Evolutionary conservation across 805 yeast species (phyloP).

Genomic region (Kockiozyma suomiensis): DNA sequence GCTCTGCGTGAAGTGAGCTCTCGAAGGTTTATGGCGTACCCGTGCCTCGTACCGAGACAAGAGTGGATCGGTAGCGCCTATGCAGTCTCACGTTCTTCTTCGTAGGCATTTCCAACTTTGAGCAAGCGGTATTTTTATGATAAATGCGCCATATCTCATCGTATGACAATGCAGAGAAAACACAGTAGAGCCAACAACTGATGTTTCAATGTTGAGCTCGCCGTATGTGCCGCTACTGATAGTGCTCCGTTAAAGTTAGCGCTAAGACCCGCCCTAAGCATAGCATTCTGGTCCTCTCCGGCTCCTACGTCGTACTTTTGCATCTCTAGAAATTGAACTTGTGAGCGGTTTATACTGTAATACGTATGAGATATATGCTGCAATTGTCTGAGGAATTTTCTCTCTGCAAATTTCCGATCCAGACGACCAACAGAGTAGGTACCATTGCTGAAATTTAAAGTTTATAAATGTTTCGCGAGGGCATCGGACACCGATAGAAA

Average conservation of each 20-base stretch:
- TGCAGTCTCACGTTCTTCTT: too few relatives aligned
- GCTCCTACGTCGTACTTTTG: too few relatives aligned
- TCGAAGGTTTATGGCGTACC: constrained; percentile 11
- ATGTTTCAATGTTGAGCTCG: too few relatives aligned
- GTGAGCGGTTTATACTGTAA: neutral
- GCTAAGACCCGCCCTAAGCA: constrained; percentile 8
- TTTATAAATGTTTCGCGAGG: neutral
- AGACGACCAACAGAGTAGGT: neutral
- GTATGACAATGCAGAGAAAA: too few relatives aligned
- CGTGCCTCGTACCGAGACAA: constrained; percentile 2
- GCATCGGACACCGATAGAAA: neutral
- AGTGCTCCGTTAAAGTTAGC: neutral
- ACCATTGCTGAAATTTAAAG: neutral
- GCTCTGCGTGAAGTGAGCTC: constrained; percentile 6
- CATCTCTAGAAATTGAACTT: too few relatives aligned
- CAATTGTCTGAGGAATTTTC: too few relatives aligned
- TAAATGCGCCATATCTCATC: too few relatives aligned
- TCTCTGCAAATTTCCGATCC: neutral
- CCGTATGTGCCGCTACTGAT: neutral
- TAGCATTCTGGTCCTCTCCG: neutral
- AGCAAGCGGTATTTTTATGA: too few relatives aligned
- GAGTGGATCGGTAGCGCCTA: neutral
- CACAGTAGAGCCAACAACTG: too few relatives aligned
- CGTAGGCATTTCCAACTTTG: too few relatives aligned
- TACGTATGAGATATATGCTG: too few relatives aligned